phyloP scores from a whole-genome alignment of 345 rosid species.

The Melastoma malabathricum region DNA sequence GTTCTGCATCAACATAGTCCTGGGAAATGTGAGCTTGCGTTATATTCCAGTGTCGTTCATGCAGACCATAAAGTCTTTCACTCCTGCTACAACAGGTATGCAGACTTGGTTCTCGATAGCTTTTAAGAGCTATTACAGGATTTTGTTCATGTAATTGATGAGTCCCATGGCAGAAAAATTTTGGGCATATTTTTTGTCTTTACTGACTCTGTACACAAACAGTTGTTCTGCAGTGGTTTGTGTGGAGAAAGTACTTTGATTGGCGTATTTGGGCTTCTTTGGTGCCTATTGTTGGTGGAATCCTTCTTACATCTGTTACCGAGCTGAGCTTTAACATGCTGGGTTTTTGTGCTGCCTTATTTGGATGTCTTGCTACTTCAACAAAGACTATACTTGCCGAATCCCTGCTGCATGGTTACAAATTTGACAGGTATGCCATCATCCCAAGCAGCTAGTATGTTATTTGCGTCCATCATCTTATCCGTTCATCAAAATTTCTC shows the following conservation, averaged over 20 bases:
- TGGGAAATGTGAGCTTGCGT: conserved; percentile 90
- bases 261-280: conserved; percentile 98
- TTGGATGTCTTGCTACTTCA: conserved; percentile 98
- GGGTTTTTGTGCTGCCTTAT: conserved; percentile 93
- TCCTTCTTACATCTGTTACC: conserved; percentile 84
- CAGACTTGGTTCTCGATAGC: not conserved
- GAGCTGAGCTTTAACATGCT: conserved; percentile 93
- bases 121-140: not conserved
- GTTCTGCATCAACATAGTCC: conserved; percentile 88
- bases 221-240: conserved; percentile 97
- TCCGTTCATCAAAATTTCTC: not conserved
- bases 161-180: not conserved
- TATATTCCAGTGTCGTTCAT: conserved; percentile 98
- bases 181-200: not conserved
- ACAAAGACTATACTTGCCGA: conserved; percentile 99
- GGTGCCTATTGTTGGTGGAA: conserved; percentile 94
- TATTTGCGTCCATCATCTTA: not conserved
- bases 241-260: conserved; percentile 92
- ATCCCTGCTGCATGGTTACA: conserved; percentile 92
- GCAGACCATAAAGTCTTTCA: conserved; percentile 98
- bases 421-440: conserved; percentile 74
- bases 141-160: conserved; percentile 1
- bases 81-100: conserved; percentile 98
- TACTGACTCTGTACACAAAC: conserved; percentile 19
- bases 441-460: not conserved